Percentiles rank a stretch among this genome's conserved stretches.
These are phyloP conservation scores for Pseudognaphalium luteoalbum DNA, from an alignment of 129 eudicot species.

Conservation along the genomic window DNA sequence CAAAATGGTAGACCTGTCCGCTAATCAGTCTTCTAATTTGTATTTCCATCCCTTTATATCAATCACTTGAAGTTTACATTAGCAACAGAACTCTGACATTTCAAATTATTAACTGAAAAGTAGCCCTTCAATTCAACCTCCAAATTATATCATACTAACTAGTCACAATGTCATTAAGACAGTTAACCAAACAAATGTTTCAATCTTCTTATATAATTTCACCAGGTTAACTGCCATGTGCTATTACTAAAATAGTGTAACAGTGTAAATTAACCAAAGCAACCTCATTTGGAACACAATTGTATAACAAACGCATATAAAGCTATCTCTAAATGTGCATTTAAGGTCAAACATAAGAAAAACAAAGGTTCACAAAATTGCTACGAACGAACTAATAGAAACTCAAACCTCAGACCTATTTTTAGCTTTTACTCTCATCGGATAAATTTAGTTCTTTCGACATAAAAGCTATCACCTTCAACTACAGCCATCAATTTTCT, in stretches of 20 bases:
- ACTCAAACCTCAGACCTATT: background rate
- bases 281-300: background rate
- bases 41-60: no score
- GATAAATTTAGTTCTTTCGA: background rate
- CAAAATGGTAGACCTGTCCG: no score
- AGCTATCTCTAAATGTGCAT: background rate
- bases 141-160: background rate
- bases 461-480: background rate
- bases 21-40: no score
- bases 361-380: background rate
- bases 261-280: background rate
- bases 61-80: no score
- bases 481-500: background rate
- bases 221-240: background rate
- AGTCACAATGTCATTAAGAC: background rate
- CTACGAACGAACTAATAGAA: constrained; percentile 1
- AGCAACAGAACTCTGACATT: no score
- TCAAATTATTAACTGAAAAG: background rate
- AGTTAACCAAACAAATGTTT: background rate
- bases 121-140: background rate
- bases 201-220: background rate
- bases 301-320: background rate
- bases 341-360: background rate
- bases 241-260: background rate
- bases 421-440: background rate